Evolutionary conservation across 2,329 filamentous ascomycete genomes (phyloP).

Genomic region (Fusarium sp.): DNA sequence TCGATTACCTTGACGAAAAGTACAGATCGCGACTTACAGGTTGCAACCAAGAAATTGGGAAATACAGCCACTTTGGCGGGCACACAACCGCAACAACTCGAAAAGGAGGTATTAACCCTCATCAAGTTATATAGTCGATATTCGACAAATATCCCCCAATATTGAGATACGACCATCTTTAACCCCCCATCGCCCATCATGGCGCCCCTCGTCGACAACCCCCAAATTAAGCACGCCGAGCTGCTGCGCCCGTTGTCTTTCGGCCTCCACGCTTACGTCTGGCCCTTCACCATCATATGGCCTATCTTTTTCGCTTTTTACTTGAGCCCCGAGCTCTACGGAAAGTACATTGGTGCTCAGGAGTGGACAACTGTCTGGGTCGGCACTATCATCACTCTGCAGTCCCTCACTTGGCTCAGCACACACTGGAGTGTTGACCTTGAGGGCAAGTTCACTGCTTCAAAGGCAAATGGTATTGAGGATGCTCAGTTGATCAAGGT

Average conservation of each 20-base stretch:
- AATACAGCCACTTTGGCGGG: conserved; percentile 26
- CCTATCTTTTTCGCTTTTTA: conserved; percentile 91
- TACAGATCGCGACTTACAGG: conserved; percentile 46
- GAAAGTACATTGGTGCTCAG: conserved; percentile 88
- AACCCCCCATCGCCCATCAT: conserved; percentile 53
- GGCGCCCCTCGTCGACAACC: conserved; percentile 88
- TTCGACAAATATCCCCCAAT: neutral
- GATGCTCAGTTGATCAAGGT: conserved; percentile 91
- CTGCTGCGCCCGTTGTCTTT: conserved; percentile 87
- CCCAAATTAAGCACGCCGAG: conserved; percentile 87
- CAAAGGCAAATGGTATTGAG: conserved; percentile 73
- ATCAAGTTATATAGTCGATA: conserved; percentile 9
- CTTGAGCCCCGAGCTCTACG: conserved; percentile 83
- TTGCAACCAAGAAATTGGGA: conserved; percentile 36
- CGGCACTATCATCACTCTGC: conserved; percentile 85
- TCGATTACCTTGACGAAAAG: conserved; percentile 43
- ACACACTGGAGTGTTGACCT: conserved; percentile 98
- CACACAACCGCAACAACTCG: conserved; percentile 13
- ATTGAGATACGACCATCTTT: conserved; percentile 27
- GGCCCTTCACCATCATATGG: conserved; percentile 93
- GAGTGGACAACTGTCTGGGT: conserved; percentile 99
- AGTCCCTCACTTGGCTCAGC: conserved; percentile 91
- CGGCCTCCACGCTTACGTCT: conserved; percentile 87
- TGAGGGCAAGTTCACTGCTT: conserved; percentile 82
- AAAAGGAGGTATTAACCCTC: neutral